phyloP scores from a whole-genome alignment of 1,284 basidiomycete species.

The Marasmius tenuissimus region DNA sequence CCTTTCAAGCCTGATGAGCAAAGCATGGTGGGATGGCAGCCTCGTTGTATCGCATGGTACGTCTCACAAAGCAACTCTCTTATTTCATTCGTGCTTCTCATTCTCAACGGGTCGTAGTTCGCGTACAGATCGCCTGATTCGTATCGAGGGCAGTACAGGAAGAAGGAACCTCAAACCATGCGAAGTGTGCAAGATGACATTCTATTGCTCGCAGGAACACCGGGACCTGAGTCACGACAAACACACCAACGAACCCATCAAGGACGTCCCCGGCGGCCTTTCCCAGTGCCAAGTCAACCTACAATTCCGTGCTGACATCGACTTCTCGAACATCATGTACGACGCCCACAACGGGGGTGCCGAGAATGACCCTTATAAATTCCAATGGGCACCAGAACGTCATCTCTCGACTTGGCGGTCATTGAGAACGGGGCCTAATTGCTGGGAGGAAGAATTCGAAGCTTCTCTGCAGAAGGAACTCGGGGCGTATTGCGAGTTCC shows the following conservation, averaged over 20 bases:
- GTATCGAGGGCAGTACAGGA: conserved; percentile 23
- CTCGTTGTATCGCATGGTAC: conserved; percentile 35
- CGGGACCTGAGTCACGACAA: conserved; percentile 25
- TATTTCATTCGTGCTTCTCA: neutral
- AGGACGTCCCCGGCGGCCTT: conserved; percentile 21
- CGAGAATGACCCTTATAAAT: conserved; percentile 8
- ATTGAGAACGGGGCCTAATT: conserved; percentile 2
- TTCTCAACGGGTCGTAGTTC: conserved; percentile 18
- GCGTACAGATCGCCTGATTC: conserved; percentile 30
- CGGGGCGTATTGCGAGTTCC: neutral
- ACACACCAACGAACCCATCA: conserved; percentile 17
- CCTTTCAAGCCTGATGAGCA: conserved; percentile 21
- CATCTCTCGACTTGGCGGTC: conserved; percentile 21
- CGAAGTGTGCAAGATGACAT: conserved; percentile 27
- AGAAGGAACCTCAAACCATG: conserved; percentile 23
- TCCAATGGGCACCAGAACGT: conserved; percentile 31
- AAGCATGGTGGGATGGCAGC: conserved; percentile 32
- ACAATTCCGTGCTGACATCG: conserved; percentile 20
- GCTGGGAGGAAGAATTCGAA: conserved; percentile 23
- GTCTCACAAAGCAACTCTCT: conserved; percentile 2
- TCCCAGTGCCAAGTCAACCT: conserved; percentile 32
- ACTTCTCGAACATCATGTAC: conserved; percentile 16
- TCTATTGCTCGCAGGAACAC: conserved; percentile 33
- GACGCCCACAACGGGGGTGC: neutral
- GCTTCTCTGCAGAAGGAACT: conserved; percentile 13